Evolutionary conservation across 768 basidiomycete species (phyloP).

Genomic region (Pleurotus tuber-regium): DNA sequence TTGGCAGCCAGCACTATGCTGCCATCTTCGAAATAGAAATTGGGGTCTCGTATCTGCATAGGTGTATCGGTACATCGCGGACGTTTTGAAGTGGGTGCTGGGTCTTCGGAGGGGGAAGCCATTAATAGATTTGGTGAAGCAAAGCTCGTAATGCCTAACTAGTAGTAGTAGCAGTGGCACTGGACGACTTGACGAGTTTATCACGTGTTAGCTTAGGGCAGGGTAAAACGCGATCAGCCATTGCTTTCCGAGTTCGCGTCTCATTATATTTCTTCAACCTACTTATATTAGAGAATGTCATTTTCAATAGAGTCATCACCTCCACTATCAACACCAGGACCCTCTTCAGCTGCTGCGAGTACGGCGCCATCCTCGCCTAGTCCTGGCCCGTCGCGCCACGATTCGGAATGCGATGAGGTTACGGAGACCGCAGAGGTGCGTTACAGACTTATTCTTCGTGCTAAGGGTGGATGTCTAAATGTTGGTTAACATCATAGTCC

Average conservation of each 20-base stretch:
- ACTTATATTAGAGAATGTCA: no score
- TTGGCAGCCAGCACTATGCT: conserved; percentile 10
- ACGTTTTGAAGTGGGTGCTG: no score
- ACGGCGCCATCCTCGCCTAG: conserved; percentile 17
- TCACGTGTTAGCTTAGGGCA: no score
- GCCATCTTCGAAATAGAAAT: conserved; percentile 13
- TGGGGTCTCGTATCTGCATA: not conserved
- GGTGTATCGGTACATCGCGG: no score
- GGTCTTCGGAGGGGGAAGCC: no score
- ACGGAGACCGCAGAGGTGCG: not conserved
- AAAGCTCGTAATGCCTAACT: no score
- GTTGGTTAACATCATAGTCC: not conserved
- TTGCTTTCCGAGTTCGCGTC: not conserved
- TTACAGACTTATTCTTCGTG: not conserved
- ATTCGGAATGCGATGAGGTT: not conserved
- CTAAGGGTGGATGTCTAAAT: not conserved
- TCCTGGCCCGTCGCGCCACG: not conserved
- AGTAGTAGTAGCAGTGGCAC: no score
- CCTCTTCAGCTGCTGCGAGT: conserved; percentile 13
- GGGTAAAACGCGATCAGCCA: not conserved
- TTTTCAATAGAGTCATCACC: no score
- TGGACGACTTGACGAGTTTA: no score
- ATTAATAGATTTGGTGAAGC: no score
- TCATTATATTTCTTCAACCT: no score
- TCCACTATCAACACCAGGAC: no score